These are phyloP conservation scores for Verticillium dahliae DNA, from an alignment of 2,329 filamentous ascomycete species.

Conservation along the genomic window DNA sequence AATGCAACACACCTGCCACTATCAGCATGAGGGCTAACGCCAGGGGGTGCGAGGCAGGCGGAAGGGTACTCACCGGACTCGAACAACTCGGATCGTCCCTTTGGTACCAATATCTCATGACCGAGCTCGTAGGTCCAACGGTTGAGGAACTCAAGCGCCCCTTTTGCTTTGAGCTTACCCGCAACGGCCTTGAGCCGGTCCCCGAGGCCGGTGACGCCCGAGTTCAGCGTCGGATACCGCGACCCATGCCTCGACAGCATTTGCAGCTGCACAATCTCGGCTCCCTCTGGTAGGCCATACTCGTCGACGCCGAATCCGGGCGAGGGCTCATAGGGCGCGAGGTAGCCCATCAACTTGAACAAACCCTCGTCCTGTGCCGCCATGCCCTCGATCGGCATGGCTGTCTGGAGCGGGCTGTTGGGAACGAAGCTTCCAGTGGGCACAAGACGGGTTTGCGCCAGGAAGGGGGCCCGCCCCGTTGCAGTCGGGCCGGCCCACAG, in stretches of 20 bases:
- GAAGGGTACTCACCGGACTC: slow-evolving; percentile 40
- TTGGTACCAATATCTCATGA: slow-evolving; percentile 63
- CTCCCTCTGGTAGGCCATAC: slow-evolving; percentile 58
- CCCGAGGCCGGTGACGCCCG: slow-evolving; percentile 49
- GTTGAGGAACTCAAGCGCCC: slow-evolving; percentile 58
- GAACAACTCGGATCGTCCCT: slow-evolving; percentile 67
- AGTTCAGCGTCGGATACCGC: slow-evolving; percentile 61
- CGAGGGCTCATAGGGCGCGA: slow-evolving; percentile 65
- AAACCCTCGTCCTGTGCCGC: slow-evolving; percentile 54
- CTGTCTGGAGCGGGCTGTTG: slow-evolving; percentile 65
- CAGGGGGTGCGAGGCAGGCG: not conserved
- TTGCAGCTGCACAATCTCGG: slow-evolving; percentile 63
- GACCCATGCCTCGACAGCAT: slow-evolving; percentile 70
- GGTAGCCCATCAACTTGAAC: slow-evolving; percentile 62
- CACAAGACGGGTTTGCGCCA: slow-evolving; percentile 64
- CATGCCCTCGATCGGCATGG: slow-evolving; percentile 57
- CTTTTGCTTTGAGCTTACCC: slow-evolving; percentile 48
- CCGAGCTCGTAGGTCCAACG: slow-evolving; percentile 65
- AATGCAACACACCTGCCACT: slow-evolving; percentile 53
- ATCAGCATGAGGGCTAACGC: not conserved
- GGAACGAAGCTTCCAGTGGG: slow-evolving; percentile 60
- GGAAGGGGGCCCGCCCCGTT: slow-evolving; percentile 63
- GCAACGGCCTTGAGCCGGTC: slow-evolving; percentile 48
- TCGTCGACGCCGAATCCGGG: slow-evolving; percentile 71
- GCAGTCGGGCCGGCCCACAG: slow-evolving; percentile 59